Conservation (phyloP, 257 asterid genomes). For the Schizonepeta tenuifolia region DNA sequence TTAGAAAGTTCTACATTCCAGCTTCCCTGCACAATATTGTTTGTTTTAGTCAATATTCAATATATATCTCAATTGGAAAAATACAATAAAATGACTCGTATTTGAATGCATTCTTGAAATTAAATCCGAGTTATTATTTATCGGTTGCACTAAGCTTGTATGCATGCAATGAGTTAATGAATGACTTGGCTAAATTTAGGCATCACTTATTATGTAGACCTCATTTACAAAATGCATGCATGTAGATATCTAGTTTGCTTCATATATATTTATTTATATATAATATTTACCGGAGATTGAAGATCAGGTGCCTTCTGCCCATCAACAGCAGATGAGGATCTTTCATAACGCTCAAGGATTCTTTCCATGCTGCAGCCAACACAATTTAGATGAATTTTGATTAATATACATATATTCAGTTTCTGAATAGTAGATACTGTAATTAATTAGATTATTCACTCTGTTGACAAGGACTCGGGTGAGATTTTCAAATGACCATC, state of each 20-base stretch:
- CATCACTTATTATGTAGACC: not conserved
- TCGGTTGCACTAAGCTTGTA: not conserved
- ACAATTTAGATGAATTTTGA: not conserved
- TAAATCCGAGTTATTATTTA: too few relatives aligned
- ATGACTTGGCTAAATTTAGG: not conserved
- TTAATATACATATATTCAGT: not conserved
- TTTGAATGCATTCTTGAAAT: not conserved
- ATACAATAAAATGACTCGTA: not conserved
- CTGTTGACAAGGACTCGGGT: not conserved
- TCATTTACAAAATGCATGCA: not conserved
- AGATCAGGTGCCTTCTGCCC: slow-evolving; percentile 50
- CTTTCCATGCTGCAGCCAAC: slow-evolving; percentile 73
- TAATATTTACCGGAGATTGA: slow-evolving; percentile 55
- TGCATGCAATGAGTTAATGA: not conserved
- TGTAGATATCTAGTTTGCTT: not conserved
- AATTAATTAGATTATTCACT: not conserved
- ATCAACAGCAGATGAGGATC: slow-evolving; percentile 66
- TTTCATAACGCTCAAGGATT: slow-evolving; percentile 81
- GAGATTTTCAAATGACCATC: not conserved
- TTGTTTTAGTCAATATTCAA: not conserved
- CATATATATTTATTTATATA: not conserved
- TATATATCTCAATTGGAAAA: not conserved
- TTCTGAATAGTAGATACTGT: not conserved
- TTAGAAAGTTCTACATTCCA: slow-evolving; percentile 71
- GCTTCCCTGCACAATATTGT: slow-evolving; percentile 51